Evolutionary conservation across 1,284 basidiomycete genomes (phyloP), one percentile per base, ranked within the genome.

Genomic region (Ustilago shanxiensis): DNA sequence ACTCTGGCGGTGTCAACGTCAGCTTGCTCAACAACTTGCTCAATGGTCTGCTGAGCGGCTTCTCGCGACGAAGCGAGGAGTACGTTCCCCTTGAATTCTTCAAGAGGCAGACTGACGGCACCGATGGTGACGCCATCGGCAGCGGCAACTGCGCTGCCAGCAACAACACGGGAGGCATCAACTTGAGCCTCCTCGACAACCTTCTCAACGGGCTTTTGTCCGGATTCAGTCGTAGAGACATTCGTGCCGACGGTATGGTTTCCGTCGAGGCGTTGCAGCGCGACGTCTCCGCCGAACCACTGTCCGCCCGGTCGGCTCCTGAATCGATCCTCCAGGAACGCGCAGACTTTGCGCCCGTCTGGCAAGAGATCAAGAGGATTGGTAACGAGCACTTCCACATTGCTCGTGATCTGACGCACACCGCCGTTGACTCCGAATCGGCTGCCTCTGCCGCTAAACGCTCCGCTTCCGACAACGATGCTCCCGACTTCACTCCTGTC

Each of bases 271-370:
- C 45, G 31, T 56, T 70, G 45, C 57, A 70, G 58, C 60, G 68
- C 45, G 68, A 70, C 20, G 55, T 62, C 24, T 5, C 54, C 20
- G 47, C 28, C 13, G 51, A 56, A n/a, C 58, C 54, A 7, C 54
- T 67, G 8, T 24, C 52, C 29, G 51, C 41, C 1, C 51, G 60
- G 31, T 60, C 37, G 26, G 28, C 33, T 13, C 31, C 49, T 50
- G 69, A 57, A 39, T 35, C 39, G 31, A 24, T 61, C n/a, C 60
- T 77, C 29, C 44, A 66, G 22, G 65, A 37, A 14, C 72, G 78
- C 9, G 78, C 78, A 22, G 78, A 80, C 33, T 79, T 80, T 54
- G 52, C 58, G n/a, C 78, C 76, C 33, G 76, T 80, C 45, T 80
- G 78, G 78, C 20, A 14, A 28, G 72, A 79, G 70, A 62, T 80